Evolutionary conservation across 106 monocot species (phyloP).

Genomic region (Phalaenopsis aphrodite): DNA sequence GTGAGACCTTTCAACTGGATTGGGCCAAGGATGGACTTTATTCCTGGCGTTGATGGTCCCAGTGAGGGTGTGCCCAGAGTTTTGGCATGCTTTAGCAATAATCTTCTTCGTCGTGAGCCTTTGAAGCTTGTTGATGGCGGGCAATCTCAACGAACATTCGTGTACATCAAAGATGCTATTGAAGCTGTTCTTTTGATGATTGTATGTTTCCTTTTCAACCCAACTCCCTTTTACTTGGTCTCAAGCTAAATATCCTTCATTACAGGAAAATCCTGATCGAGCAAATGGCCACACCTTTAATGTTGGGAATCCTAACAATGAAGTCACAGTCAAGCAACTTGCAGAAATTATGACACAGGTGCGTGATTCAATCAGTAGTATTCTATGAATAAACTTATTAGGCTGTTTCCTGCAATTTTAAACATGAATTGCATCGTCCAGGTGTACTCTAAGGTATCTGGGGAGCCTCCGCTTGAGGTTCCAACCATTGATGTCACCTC

Average conservation of each 20-base stretch:
- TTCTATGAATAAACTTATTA: too few relatives aligned
- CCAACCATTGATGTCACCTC: constrained; percentile 64
- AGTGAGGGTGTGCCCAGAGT: constrained; percentile 78
- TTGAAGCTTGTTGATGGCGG: constrained; percentile 75
- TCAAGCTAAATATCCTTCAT: background rate
- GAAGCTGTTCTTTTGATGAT: constrained; percentile 75
- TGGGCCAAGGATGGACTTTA: constrained; percentile 79
- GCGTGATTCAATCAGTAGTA: background rate
- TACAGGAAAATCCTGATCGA: constrained; percentile 63
- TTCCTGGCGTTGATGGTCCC: constrained; percentile 78
- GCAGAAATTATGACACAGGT: constrained; percentile 71
- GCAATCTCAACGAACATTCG: constrained; percentile 63
- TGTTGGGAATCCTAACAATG: constrained; percentile 70
- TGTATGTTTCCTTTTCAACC: constrained; percentile 9
- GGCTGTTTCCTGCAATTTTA: background rate
- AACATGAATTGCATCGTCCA: constrained; percentile 9
- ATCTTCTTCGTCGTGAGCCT: constrained; percentile 51
- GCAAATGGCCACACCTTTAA: constrained; percentile 66
- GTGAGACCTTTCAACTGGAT: constrained; percentile 79
- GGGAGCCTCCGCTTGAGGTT: constrained; percentile 30
- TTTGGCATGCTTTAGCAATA: constrained; percentile 70
- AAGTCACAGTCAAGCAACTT: constrained; percentile 62
- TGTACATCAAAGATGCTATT: constrained; percentile 80
- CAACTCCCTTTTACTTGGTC: background rate
- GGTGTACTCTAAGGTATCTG: constrained; percentile 67